Evolutionary conservation across 129 eudicot genomes (phyloP), one percentile per base, ranked within the genome.

Genomic region (Helichrysum umbraculigerum): DNA sequence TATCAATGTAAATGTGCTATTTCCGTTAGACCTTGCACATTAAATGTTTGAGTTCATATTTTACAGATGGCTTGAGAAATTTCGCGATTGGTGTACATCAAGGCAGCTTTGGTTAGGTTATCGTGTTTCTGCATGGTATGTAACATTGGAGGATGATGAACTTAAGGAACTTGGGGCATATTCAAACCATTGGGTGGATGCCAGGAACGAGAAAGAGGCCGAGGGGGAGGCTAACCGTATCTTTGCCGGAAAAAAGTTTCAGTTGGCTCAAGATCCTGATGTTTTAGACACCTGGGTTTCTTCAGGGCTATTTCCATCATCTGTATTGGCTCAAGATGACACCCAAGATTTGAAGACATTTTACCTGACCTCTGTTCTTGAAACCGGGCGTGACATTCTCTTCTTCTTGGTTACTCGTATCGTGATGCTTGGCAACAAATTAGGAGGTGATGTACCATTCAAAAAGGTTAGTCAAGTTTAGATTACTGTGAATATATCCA

Each of bases 381-480:
- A 92, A 86, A 89, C 96, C 1, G 98, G 98, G 7, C 98, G 89
- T 39, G 98, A 92, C 77, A 92, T 92, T 66, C 83, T 92, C 54
- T 90, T 92, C 14, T 90, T 92, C 72, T 92, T 96, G 96, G 98
- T 92, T 66, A 96, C 98, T 4, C 90, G 92, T 12, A 92, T 89
- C 96, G 96, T 92, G 57, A 92, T 92, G 98, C 78, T 90, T 74
- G 89, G 98, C 65, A 89, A 77, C 77, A 90, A 86, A 86, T 83
- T 92, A 60, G 96, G 96, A 56, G 98, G 96, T 66, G 87, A 88
- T 84, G 92, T 92, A 41, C 98, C 98, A 63, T 92, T 87, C 66
- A 62, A 66, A 72, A 92, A 92, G 96, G 98, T 92, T 22, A 41
- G 82, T 70, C 41, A 61, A 74, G 85, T 62, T n/a, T 32, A 32